Evolutionary conservation across 805 yeast species (phyloP), one percentile per base, ranked within the genome.

Genomic region (Yamadazyma insecticola): DNA sequence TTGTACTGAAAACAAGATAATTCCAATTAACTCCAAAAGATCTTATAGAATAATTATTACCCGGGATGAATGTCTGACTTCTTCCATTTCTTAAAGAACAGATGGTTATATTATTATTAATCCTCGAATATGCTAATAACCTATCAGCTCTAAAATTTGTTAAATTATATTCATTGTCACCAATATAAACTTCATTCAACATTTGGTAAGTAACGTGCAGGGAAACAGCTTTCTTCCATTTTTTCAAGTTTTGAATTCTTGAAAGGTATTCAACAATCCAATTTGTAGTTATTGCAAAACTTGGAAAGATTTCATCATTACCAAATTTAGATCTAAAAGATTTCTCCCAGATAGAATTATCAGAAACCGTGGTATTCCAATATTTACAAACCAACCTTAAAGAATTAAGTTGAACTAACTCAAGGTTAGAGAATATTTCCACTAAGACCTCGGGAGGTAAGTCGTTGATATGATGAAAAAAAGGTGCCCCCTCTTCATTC

Each of bases 371-470:
- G 24, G 39, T 39, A 37, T 64, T 54, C 81, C 81, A 74, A 26
- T 55, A 43, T 30, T 53, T 59, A 40, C 79, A 74, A 5, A 74
- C 81, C 13, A 58, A 39, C 6, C 72, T 55, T 6, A 67, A 43
- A 13, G 44, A 48, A 30, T 54, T 54, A 27, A 74, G 50, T 17
- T 74, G 66, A 3, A 50, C 41, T 3, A 74, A 68, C 32, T 74
- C 75, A 6, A 73, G 58, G 31, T 62, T 51, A 4, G 69, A 51
- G 41, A 74, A 71, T 11, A 74, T 55, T 18, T 55, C 48, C 31
- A 69, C 61, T 30, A 74, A 48, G 2, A 73, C 36, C 42, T 74
- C 81, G 2, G 53, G 32, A 2, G 80, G 79, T n/a, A 74, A 48
- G 13, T 57, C 59, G 39, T 55, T 52, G 20, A 41, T 37, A 15